A percentile compares a stretch with the other conserved stretches of the same genome.
These are phyloP conservation scores for Aristolochia fimbriata DNA, from an alignment of 164 flowering plant genomes.

Conservation along the genomic window DNA sequence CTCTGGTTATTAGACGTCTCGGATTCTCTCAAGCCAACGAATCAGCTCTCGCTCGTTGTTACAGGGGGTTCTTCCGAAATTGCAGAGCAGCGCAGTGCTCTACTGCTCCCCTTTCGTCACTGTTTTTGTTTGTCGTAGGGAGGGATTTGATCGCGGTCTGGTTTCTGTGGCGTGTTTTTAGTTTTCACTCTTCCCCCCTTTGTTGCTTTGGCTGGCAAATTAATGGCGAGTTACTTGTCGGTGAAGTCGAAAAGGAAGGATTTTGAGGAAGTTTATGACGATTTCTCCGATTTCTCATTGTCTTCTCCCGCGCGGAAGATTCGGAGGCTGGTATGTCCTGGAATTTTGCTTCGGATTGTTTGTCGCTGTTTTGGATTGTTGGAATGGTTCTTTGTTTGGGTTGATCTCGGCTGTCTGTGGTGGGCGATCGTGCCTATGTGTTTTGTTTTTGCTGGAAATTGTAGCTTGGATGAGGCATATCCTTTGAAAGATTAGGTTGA, in stretches of 20 bases:
- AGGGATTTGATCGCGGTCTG: neutral
- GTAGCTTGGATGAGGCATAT: too few species aligned
- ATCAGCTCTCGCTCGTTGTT: neutral
- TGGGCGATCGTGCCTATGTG: too few species aligned
- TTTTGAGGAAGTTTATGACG: conserved; percentile 48
- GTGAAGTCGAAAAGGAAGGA: conserved; percentile 64
- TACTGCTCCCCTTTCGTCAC: too few species aligned
- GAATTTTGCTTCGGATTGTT: neutral
- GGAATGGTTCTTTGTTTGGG: neutral
- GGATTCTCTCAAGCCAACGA: neutral
- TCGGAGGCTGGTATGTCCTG: conserved; percentile 53
- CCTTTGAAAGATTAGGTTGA: too few species aligned
- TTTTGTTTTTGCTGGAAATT: too few species aligned
- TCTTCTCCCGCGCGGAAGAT: conserved; percentile 78
- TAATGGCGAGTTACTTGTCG: conserved; percentile 18
- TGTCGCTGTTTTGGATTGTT: neutral
- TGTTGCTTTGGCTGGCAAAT: neutral
- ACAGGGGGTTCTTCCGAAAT: too few species aligned
- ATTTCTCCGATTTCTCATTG: conserved; percentile 80
- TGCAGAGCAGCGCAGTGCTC: too few species aligned
- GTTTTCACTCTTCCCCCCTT: neutral
- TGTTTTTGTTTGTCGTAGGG: too few species aligned
- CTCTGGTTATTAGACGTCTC: neutral
- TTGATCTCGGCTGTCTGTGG: too few species aligned
- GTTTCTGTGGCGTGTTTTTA: neutral